Evolutionary conservation across 2,329 filamentous ascomycete genomes (phyloP), one percentile per base, ranked within the genome.

Genomic region (Westerdykella ornata): DNA sequence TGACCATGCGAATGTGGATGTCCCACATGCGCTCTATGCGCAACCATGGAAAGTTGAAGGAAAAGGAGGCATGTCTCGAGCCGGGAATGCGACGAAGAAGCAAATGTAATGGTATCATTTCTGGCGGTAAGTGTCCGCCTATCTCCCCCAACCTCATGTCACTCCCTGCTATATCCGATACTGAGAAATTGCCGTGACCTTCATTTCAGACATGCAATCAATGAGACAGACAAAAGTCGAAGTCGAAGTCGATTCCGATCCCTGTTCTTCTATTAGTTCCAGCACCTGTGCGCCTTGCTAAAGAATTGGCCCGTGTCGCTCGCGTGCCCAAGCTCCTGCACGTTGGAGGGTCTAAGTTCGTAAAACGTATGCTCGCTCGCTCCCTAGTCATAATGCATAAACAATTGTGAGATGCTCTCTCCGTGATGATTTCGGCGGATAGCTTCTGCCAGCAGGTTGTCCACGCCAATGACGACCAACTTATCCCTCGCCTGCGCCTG

Each of bases 391-490:
- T 63, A 65, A 51, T 73, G 68, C 57, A 69, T 65, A 47, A 72
- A 75, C 3, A 75, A 65, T 52, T 72, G 68, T 39, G 65, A 70
- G 59, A 87, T 84, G 49, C 84, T 83, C 71, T 96, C 90, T 67
- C 92, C 92, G 60, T 97, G 92, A 67, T 98, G 90, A 64, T 97
- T 97, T 57, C 92, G 81, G 56, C 92, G 80, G 54, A 98, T 97
- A 38, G 89, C 88, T 68, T 98, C 92, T 4, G 88, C 80, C 31
- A 98, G 73, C 38, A 98, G 73, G 60, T 83, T 85, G 18, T 89
- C 94, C 13, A 98, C 77, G 59, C 96, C 89, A 44, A 98, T 78
- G 26, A 96, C 77, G 42, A 94, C 81, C 56, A 98, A 75, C 73
- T 98, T 98, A 13, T 57, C 52, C 69, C 77, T 82, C 39, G 80